phyloP scores from a whole-genome alignment of 1,284 basidiomycete genomes.

The Cerrena zonata region DNA sequence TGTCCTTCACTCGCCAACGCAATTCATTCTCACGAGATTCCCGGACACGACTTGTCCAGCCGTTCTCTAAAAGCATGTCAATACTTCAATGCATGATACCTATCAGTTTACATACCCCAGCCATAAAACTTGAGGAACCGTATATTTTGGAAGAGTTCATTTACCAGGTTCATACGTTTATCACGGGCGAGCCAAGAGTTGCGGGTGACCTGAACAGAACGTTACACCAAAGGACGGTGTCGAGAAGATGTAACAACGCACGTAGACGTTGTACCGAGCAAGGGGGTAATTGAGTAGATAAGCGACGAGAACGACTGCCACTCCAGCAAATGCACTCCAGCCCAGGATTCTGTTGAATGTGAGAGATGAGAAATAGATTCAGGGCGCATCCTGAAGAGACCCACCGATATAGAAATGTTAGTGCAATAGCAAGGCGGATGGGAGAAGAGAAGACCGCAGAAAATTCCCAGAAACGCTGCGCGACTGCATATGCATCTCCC shows the following conservation, averaged over 20 bases:
- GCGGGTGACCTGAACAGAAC: conserved; percentile 44
- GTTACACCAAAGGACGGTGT: conserved; percentile 1
- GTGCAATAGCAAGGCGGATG: conserved; percentile 68
- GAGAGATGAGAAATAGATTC: not conserved
- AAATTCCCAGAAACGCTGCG: conserved; percentile 68
- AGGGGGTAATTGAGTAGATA: conserved; percentile 64
- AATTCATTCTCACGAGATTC: conserved; percentile 52
- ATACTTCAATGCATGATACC: not conserved
- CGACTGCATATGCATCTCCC: conserved; percentile 66
- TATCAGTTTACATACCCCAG: conserved; percentile 45
- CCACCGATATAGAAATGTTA: conserved; percentile 71
- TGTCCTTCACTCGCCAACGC: conserved; percentile 58
- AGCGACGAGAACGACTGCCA: conserved; percentile 62
- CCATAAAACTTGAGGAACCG: conserved; percentile 69
- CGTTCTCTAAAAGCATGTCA: conserved; percentile 18
- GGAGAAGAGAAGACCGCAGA: conserved; percentile 65
- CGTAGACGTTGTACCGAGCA: conserved; percentile 59
- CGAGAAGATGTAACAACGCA: conserved; percentile 28
- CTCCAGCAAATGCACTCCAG: conserved; percentile 78
- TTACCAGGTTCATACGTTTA: conserved; percentile 68
- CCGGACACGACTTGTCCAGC: conserved; percentile 49
- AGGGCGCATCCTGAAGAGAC: conserved; percentile 17
- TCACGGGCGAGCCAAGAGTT: conserved; percentile 69
- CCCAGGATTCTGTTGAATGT: conserved; percentile 58
- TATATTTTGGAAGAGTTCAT: conserved; percentile 73